These are phyloP conservation scores for Phaffomyces thermotolerans DNA, from an alignment of 805 yeast species.

Conservation along the genomic window DNA sequence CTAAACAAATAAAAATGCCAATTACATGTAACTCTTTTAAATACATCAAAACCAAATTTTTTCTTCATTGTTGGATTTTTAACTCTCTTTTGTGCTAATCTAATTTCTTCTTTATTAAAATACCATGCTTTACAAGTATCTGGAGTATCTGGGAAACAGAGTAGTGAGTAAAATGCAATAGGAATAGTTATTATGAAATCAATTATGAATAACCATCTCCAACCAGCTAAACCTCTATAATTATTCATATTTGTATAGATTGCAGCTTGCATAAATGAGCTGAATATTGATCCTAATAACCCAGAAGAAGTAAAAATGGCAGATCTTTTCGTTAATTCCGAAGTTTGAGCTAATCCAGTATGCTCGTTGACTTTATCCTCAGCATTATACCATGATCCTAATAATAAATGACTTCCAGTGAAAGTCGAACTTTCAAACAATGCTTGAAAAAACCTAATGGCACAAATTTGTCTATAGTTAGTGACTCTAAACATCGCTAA, in stretches of 20 bases:
- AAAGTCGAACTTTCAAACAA: constrained; percentile 53
- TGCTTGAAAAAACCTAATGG: constrained; percentile 53
- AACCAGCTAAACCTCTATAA: constrained; percentile 43
- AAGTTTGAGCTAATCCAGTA: constrained; percentile 21
- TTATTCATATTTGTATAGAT: constrained; percentile 36
- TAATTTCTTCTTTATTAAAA: constrained; percentile 34
- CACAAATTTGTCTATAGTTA: constrained; percentile 44
- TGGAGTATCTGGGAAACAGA: constrained; percentile 56
- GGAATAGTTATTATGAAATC: constrained; percentile 55
- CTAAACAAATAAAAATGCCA: constrained; percentile 57
- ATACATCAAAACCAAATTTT: constrained; percentile 28
- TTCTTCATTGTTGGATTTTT: constrained; percentile 30
- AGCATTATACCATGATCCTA: constrained; percentile 47
- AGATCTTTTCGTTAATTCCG: constrained; percentile 41
- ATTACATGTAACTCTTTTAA: constrained; percentile 39
- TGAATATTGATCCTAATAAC: constrained; percentile 45
- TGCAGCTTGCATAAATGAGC: constrained; percentile 52
- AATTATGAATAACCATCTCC: constrained; percentile 65
- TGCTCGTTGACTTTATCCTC: constrained; percentile 23
- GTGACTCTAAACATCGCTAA: constrained; percentile 43
- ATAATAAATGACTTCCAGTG: constrained; percentile 45
- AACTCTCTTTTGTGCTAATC: constrained; percentile 36
- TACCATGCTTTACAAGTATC: constrained; percentile 36
- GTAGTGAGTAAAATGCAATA: constrained; percentile 46
- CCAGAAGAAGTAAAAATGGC: constrained; percentile 52